Evolutionary conservation across 202 grass and related monocot species (phyloP).

Genomic region (Eragrostis tef): DNA sequence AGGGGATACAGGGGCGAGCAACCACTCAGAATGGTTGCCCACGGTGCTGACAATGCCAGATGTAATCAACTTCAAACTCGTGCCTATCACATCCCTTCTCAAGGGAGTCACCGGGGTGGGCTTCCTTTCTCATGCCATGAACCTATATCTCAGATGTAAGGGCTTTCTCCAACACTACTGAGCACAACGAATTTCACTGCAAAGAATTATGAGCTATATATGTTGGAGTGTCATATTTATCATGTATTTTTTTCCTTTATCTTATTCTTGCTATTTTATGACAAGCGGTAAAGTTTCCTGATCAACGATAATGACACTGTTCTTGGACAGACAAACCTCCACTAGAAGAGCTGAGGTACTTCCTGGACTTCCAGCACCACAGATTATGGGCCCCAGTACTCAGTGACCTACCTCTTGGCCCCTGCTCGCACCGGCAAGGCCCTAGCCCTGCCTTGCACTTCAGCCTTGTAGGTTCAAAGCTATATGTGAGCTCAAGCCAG

Average conservation of each 20-base stretch:
- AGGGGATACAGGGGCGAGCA: conserved; percentile 58
- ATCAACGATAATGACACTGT: neutral
- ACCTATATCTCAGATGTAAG: conserved; percentile 96
- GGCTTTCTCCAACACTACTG: neutral
- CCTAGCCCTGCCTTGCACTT: conserved; percentile 55
- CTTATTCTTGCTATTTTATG: neutral
- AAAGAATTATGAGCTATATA: conserved; percentile 15
- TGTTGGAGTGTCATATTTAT: neutral
- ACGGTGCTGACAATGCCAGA: conserved; percentile 67
- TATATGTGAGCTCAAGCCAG: conserved; percentile 60
- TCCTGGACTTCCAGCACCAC: conserved; percentile 86
- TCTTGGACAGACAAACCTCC: conserved; percentile 77
- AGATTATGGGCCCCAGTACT: conserved; percentile 74
- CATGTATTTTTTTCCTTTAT: neutral
- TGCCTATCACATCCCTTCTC: conserved; percentile 85
- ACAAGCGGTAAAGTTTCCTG: neutral
- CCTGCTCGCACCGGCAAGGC: conserved; percentile 59
- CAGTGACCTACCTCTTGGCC: conserved; percentile 72
- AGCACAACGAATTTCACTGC: neutral
- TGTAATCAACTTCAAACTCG: conserved; percentile 74
- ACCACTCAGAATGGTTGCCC: conserved; percentile 86
- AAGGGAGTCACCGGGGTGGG: conserved; percentile 62
- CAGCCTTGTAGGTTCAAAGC: conserved; percentile 62
- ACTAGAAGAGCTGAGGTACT: conserved; percentile 70
- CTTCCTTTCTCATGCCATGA: conserved; percentile 91